Percentiles rank a stretch among this genome's conserved stretches.
These are phyloP conservation scores for Leishmania aethiopica DNA, from an alignment of 208 protist genomes.

Conservation along the genomic window DNA sequence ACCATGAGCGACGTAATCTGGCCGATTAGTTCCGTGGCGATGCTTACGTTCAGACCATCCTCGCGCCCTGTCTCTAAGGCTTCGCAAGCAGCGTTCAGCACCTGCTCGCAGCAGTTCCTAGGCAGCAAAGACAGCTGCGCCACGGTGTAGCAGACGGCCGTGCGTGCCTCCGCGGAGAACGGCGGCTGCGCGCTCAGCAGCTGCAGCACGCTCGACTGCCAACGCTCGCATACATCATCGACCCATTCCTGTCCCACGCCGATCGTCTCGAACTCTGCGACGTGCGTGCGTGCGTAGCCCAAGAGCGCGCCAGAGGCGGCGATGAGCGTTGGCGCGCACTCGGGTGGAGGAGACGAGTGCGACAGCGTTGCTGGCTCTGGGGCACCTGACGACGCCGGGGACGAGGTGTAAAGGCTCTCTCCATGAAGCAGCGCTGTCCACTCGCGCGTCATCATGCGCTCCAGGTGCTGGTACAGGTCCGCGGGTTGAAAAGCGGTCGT, in stretches of 20 bases:
- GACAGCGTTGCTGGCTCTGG: not conserved
- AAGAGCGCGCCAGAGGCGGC: conserved; percentile 30
- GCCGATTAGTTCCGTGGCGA: conserved; percentile 47
- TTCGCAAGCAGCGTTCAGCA: conserved; percentile 33
- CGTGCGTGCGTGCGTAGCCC: conserved; percentile 10
- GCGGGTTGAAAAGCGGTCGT: conserved; percentile 5
- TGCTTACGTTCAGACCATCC: conserved; percentile 25
- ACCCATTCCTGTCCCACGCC: conserved; percentile 5
- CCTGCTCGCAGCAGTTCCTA: conserved; percentile 16
- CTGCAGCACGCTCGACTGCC: conserved; percentile 35
- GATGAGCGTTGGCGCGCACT: conserved; percentile 11
- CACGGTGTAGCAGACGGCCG: conserved; percentile 45
- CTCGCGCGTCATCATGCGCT: conserved; percentile 16
- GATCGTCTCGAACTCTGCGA: not conserved
- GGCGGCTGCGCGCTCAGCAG: conserved; percentile 50
- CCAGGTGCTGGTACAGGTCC: conserved; percentile 17
- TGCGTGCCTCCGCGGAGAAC: conserved; percentile 35
- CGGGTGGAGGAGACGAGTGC: not conserved
- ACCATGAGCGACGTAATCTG: conserved; percentile 42
- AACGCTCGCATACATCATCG: conserved; percentile 2
- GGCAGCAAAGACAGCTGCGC: conserved; percentile 44
- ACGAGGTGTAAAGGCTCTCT: not conserved
- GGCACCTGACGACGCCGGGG: not conserved
- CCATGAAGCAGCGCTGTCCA: conserved; percentile 17
- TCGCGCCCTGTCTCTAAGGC: conserved; percentile 27